Evolutionary conservation across 805 yeast species (phyloP).

Genomic region (Brettanomyces naardenensis): DNA sequence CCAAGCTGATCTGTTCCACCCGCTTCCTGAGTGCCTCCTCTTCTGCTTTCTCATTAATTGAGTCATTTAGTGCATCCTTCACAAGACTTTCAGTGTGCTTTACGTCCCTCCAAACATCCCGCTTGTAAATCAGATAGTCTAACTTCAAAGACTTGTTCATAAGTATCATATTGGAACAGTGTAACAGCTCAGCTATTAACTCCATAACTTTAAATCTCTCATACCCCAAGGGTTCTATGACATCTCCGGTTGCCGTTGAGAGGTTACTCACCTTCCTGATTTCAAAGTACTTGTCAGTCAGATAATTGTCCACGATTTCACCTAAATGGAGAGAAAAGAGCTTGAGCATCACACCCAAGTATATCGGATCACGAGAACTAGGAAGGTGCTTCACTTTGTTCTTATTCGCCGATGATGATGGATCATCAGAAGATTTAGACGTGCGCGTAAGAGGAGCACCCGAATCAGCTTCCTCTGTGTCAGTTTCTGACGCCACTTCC

Average conservation of each 20-base stretch:
- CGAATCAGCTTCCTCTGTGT: constrained; percentile 3
- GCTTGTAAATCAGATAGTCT: constrained; percentile 54
- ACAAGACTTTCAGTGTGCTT: constrained; percentile 33
- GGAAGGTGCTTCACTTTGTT: constrained; percentile 49
- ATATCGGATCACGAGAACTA: constrained; percentile 82
- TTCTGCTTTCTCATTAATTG: constrained; percentile 24
- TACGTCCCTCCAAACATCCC: constrained; percentile 63
- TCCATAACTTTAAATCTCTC: constrained; percentile 87
- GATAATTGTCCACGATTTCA: constrained; percentile 24
- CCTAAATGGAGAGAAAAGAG: constrained; percentile 49
- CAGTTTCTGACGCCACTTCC: not conserved
- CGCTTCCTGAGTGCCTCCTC: constrained; percentile 6
- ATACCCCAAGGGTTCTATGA: constrained; percentile 72
- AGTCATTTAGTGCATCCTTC: constrained; percentile 27
- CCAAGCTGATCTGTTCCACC: constrained; percentile 21
- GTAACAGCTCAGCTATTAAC: constrained; percentile 84
- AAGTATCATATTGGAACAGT: constrained; percentile 91
- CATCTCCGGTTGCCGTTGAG: constrained; percentile 48
- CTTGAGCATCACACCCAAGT: constrained; percentile 75
- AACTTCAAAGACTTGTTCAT: constrained; percentile 65
- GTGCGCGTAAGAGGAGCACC: not conserved
- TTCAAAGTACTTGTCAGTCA: constrained; percentile 21
- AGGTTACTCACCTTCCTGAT: constrained; percentile 7
- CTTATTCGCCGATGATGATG: constrained; percentile 1
- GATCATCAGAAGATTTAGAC: not conserved